Base-by-base conservation (phyloP, 2,329 filamentous ascomycete species). In the Exserohilum turcica region DNA sequence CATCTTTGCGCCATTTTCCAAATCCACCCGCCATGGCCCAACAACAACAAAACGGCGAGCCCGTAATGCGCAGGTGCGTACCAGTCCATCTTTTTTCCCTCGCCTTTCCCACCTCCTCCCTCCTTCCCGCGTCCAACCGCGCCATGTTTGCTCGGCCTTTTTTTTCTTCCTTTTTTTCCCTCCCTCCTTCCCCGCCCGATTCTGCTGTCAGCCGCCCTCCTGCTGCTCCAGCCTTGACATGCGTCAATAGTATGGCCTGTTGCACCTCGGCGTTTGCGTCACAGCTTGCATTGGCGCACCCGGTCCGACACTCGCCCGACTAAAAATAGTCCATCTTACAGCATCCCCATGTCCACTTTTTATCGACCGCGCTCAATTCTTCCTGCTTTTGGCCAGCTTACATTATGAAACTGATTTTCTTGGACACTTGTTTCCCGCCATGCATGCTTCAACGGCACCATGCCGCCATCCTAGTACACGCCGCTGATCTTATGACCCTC, bases 1-100 rank as follows among this genome's bases (percentile, higher is more conserved):
- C 39, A 18, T 36, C 31, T 32, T 46, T 44, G 54, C 54, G 44
- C 35, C 48, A 35, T 35, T 38, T 43, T 5, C 43, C 18, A 13
- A 35, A 42, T 52, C 31, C 12, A 6, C 33, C 36, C 58, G 66
- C 29, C 51, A 76, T 76, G 74, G 73, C 74, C 60, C 70, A 75
- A 52, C 64, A 64, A 45, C 70, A 75, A 54, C 64, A 64, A 49
- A 72, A 72, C 57, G 69, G 71, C 60, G 75, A 81, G 64, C 84
- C 85, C 71, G 84, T 86, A 56, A 86, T 86, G 77, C 81, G 84
- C 79, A 87, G 86, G 86, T 88, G 84, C 64, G 82, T 73, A 45
- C 27, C 50, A 57, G 55, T 57, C 59, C 47, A 19, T 19, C 51
- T 37, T 28, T 19, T 36, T 57, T 28, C 24, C 21, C 9, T 40